Evolutionary conservation across 352 stramenopile species (phyloP).

Genomic region (Globisporangium lucens): DNA sequence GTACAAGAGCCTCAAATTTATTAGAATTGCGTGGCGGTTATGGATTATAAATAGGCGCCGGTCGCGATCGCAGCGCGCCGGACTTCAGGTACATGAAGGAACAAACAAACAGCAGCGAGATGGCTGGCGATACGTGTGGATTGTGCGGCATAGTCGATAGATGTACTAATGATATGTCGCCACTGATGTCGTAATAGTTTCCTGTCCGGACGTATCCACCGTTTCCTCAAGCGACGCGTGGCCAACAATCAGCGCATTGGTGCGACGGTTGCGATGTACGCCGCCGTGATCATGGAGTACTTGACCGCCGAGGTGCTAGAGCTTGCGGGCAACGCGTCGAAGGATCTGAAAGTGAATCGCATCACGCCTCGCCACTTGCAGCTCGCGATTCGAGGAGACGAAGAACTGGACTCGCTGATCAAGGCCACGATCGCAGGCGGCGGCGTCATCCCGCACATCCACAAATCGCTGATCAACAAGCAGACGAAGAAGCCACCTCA

Average conservation of each 20-base stretch:
- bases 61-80: slow-evolving; percentile 97
- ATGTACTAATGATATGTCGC: slow-evolving; percentile 4
- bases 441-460: slow-evolving; percentile 99
- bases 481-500: slow-evolving; percentile 81
- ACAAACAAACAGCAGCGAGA: not conserved
- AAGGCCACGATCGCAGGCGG: slow-evolving; percentile 99
- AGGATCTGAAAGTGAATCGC: slow-evolving; percentile 97
- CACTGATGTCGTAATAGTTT: slow-evolving; percentile 77
- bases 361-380: slow-evolving; percentile 99
- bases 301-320: slow-evolving; percentile 99
- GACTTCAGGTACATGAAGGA: slow-evolving; percentile 86
- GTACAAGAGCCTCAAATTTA: too few species aligned
- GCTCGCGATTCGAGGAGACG: slow-evolving; percentile 99
- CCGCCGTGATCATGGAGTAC: slow-evolving; percentile 99
- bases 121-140: not conserved
- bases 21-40: too few species aligned
- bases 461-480: slow-evolving; percentile 99
- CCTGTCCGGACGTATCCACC: slow-evolving; percentile 99
- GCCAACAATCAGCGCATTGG: slow-evolving; percentile 98
- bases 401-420: slow-evolving; percentile 99
- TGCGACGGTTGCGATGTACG: slow-evolving; percentile 99
- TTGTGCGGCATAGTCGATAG: not conserved
- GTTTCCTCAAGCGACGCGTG: slow-evolving; percentile 99
- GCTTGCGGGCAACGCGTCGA: slow-evolving; percentile 97
- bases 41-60: too few species aligned